Conservation (phyloP, 148 eudicot species). For the Limonium bicolor region DNA sequence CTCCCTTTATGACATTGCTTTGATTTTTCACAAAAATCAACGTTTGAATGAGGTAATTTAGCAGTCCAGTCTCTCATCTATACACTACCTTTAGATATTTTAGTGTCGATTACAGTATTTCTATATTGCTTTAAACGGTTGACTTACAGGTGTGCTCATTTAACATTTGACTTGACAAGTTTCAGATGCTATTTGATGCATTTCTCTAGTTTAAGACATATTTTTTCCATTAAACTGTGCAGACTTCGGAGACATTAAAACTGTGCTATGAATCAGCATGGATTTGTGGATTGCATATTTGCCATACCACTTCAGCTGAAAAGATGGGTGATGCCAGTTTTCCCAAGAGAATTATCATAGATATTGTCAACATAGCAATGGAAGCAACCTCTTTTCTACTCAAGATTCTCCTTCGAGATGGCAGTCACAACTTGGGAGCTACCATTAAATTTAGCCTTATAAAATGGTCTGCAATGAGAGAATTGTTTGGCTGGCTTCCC, state of each 20-base stretch:
- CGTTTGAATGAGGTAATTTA: slow-evolving; percentile 46
- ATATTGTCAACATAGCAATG: slow-evolving; percentile 45
- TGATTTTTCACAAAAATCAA: slow-evolving; percentile 35
- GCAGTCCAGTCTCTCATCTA: not conserved
- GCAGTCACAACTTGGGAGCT: slow-evolving; percentile 19
- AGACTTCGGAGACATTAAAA: slow-evolving; percentile 54
- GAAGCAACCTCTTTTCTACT: slow-evolving; percentile 37
- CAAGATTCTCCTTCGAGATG: slow-evolving; percentile 38
- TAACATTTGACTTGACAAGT: too few relatives aligned
- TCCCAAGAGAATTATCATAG: slow-evolving; percentile 33
- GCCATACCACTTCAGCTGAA: slow-evolving; percentile 24
- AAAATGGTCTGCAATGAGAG: slow-evolving; percentile 62
- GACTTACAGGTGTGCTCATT: not conserved
- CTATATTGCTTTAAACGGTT: not conserved
- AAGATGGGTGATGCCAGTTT: slow-evolving; percentile 14
- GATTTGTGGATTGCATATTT: slow-evolving; percentile 39
- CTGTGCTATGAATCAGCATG: slow-evolving; percentile 64
- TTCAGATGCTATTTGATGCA: too few relatives aligned
- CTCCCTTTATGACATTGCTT: slow-evolving; percentile 48
- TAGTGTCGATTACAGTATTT: not conserved
- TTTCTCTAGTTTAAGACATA: too few relatives aligned
- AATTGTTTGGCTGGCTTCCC: slow-evolving; percentile 29
- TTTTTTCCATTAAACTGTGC: slow-evolving; percentile 3
- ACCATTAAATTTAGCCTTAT: slow-evolving; percentile 27
- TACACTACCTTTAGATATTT: not conserved